These are phyloP conservation scores for Monosporascus sp. DNA, from an alignment of 2,329 filamentous ascomycete species.

Conservation along the genomic window DNA sequence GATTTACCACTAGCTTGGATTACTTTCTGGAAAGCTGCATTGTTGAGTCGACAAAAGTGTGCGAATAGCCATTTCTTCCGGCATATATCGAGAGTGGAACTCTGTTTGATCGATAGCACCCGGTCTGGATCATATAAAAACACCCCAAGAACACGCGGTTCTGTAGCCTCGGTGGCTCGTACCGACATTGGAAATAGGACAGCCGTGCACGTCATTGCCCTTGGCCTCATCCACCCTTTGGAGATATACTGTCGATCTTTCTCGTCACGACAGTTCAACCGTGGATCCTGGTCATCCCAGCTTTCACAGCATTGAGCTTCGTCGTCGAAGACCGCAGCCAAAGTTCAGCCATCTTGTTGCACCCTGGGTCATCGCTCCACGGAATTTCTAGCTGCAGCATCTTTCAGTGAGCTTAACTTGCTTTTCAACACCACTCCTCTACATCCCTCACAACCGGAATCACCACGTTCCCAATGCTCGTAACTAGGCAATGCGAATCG, in stretches of 20 bases:
- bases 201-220: not conserved
- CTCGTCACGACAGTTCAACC: not conserved
- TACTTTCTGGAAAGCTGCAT: not conserved
- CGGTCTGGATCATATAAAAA: not conserved
- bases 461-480: conserved; percentile 45
- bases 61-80: not conserved
- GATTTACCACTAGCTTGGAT: conserved; percentile 3
- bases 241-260: not conserved
- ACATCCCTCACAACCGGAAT: not conserved
- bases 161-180: not conserved
- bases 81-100: not conserved
- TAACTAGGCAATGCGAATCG: conserved; percentile 47
- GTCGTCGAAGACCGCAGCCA: not conserved
- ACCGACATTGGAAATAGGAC: not conserved
- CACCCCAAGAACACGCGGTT: not conserved
- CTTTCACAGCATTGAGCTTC: not conserved
- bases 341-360: not conserved
- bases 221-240: not conserved
- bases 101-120: not conserved
- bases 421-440: conserved; percentile 6
- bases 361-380: not conserved
- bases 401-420: conserved; percentile 9
- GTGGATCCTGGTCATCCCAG: not conserved
- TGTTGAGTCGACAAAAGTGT: not conserved
- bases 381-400: not conserved